Base-by-base conservation (phyloP, 2,329 filamentous ascomycete species). In the Stenocarpella maydis region DNA sequence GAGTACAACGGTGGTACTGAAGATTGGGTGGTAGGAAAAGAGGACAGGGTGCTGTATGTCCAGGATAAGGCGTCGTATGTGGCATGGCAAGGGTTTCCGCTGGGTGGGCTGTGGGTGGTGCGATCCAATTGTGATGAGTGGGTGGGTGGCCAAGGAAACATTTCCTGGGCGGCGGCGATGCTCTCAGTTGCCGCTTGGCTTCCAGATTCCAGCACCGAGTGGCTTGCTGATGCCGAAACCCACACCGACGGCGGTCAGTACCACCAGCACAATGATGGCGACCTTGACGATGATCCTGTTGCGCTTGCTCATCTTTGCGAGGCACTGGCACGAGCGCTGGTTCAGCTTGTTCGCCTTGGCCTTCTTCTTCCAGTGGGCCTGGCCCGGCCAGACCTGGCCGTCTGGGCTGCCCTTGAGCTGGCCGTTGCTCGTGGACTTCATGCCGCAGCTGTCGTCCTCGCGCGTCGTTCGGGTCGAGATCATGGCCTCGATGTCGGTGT, bases 221-320 rank as follows among this genome's bases (percentile, higher is more conserved):
- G 87, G 84, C 77, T 87, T 90, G 82, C 87, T 89, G 73, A 90
- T 82, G 60, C 88, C 88, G 54, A 90, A 82, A 26, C 88, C 88
- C 26, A 90, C 79, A 52, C 82, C 86, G 12, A 89, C 82, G 17
- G 85, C 87, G 63, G 85, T 76, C 61, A 86, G 86, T 6, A 89
- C 75, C 24, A 89, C 80, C 31, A 89, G 76, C 5, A 88, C 72
- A 3, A 81, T 81, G 58, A 89, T 84, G 52, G 84, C 73, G n/a
- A 90, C 77, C 79, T 89, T 89, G 73, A 80, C 80, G 43, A 85
- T 80, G 71, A 90, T 83, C 45, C 83, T 83, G 72, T 85, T 88
- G 58, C 86, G 84, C 74, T 82, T 83, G 80, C 82, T 86, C 64
- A 90, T 81, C 39, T 78, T 77, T 53, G 85, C 84, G 78, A 90